Conservation (phyloP, 1,284 basidiomycete genomes). For the Porogramme epimiltina region DNA sequence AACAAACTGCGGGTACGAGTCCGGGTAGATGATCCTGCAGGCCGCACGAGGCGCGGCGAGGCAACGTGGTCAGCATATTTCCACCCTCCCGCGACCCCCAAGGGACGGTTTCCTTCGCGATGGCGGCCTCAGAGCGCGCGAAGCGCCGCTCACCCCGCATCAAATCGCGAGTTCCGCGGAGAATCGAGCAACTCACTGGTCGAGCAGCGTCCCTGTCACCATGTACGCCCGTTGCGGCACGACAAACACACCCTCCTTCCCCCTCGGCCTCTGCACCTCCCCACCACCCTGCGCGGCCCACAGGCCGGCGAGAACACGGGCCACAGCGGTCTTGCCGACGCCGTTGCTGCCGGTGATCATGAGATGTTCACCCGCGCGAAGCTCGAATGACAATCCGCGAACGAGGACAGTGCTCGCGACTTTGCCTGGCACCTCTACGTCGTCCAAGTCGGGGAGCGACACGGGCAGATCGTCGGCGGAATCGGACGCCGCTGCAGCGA, state of each 20-base stretch:
- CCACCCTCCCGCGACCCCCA: too few relatives aligned
- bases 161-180: neutral
- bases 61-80: neutral
- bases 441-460: constrained; percentile 25
- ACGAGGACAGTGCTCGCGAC: constrained; percentile 54
- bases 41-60: neutral
- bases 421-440: constrained; percentile 35
- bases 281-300: constrained; percentile 70
- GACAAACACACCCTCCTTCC: constrained; percentile 73
- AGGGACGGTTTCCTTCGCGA: too few relatives aligned
- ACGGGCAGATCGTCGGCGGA: constrained; percentile 6
- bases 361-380: constrained; percentile 83
- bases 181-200: constrained; percentile 60
- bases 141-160: too few relatives aligned
- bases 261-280: constrained; percentile 43
- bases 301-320: constrained; percentile 86
- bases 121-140: too few relatives aligned
- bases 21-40: constrained; percentile 73
- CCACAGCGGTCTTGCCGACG: constrained; percentile 93
- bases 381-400: constrained; percentile 68
- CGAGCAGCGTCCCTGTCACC: constrained; percentile 82
- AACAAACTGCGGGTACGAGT: constrained; percentile 80
- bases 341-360: constrained; percentile 95
- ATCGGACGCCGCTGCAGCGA: constrained; percentile 11
- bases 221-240: constrained; percentile 94